Conservation (phyloP, 2,329 filamentous ascomycete genomes). For the Phialophora macrospora region DNA sequence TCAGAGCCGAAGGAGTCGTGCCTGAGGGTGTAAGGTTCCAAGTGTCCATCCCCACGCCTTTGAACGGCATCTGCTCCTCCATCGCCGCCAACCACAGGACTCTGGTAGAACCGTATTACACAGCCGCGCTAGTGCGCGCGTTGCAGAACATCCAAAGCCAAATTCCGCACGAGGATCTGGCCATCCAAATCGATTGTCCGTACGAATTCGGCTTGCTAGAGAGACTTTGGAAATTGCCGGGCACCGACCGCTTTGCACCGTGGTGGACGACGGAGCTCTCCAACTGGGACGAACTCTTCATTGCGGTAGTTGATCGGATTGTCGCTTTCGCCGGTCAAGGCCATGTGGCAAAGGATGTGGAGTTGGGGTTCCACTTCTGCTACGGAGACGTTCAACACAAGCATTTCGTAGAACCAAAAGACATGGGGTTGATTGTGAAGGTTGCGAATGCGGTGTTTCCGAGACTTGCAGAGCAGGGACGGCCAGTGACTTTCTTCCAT, state of each 20-base stretch:
- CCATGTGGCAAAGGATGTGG: constrained; percentile 45
- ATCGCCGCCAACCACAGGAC: constrained; percentile 38
- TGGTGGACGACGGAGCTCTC: constrained; percentile 41
- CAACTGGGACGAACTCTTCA: constrained; percentile 37
- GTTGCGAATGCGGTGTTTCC: constrained; percentile 45
- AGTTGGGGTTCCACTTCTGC: constrained; percentile 55
- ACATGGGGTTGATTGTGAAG: constrained; percentile 45
- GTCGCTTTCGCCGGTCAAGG: constrained; percentile 41
- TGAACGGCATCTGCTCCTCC: constrained; percentile 34
- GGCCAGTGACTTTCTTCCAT: constrained; percentile 50
- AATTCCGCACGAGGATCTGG: constrained; percentile 43
- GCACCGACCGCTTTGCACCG: constrained; percentile 36
- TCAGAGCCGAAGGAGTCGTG: constrained; percentile 40
- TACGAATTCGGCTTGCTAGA: constrained; percentile 41
- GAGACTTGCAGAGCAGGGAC: constrained; percentile 31
- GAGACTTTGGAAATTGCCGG: constrained; percentile 5
- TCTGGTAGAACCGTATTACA: constrained; percentile 42
- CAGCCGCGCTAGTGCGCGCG: constrained; percentile 37
- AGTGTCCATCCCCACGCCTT: constrained; percentile 44
- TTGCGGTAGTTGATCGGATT: constrained; percentile 46
- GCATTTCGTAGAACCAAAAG: constrained; percentile 53
- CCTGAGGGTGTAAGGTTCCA: constrained; percentile 42
- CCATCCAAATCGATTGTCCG: constrained; percentile 44
- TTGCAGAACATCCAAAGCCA: constrained; percentile 39
- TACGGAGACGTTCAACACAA: constrained; percentile 54